Evolutionary conservation across 768 basidiomycete species (phyloP), one percentile per base, ranked within the genome.

Genomic region (Leccinum subgranulosum): DNA sequence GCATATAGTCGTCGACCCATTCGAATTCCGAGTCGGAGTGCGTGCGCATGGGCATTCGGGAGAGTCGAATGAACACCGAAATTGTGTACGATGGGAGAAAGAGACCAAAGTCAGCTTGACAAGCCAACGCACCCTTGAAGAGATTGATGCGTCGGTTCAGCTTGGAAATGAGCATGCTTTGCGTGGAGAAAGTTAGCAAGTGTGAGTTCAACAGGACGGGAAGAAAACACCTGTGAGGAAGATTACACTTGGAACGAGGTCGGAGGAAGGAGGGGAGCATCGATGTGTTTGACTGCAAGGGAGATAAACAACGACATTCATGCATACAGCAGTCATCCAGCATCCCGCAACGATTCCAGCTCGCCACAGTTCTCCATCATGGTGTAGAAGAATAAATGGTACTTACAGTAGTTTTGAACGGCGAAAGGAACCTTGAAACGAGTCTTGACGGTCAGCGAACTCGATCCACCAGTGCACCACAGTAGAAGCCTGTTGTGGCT

Each of bases 161-260:
- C 83, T 99, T 99, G 71, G 92, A 81, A 75, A 99, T 98, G 68
- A 99, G 88, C 96, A 99, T 99, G 56, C 50, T 58, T 58, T 59
- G 61, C 60, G 68, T 70, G 64, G 71, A 71, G 62, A 70, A 70
- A 34, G 34, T 34, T 74, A 75, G 49, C 17, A 54, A 51, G 27
- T 25, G n/a, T 4, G 19, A 19, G 41, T 21, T 5, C 9, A 12
- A 19, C 19, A 43, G 19, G n/a, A 43, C 19, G 9, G 5, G 5
- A 11, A 43, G 41, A n/a, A 19, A 19, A 19, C 19, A 43, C 41
- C 19, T 43, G 11, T 11, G 41, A 19, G n/a, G 41, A 2, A 11
- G n/a, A 19, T 41, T 41, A 41, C 19, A 43, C 41, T 43, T 19
- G 19, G 17, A 11, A 28, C 19, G 10, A 9, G 19, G 19, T 23